phyloP scores from a whole-genome alignment of 208 protist genomes.

The Crithidia mellificae region DNA sequence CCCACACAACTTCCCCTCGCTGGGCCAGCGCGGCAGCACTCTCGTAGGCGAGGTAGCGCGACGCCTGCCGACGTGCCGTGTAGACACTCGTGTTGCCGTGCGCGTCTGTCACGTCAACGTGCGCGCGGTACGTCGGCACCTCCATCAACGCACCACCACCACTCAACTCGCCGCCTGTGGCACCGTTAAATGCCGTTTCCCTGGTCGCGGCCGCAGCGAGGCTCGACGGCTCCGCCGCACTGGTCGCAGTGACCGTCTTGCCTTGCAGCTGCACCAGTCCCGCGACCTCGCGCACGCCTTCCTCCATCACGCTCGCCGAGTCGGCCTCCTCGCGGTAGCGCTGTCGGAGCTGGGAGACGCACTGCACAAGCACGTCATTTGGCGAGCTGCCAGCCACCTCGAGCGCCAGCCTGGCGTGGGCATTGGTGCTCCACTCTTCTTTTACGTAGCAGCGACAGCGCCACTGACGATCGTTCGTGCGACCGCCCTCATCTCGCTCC shows the following conservation, averaged over 20 bases:
- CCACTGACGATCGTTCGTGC: slow-evolving; percentile 34
- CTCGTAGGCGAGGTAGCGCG: slow-evolving; percentile 58
- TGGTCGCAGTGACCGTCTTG: slow-evolving; percentile 31
- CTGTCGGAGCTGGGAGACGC: slow-evolving; percentile 57
- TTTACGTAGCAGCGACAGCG: slow-evolving; percentile 83
- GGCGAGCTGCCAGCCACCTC: slow-evolving; percentile 55
- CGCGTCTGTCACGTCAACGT: slow-evolving; percentile 21
- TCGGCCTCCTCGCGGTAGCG: slow-evolving; percentile 57
- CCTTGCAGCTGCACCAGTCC: slow-evolving; percentile 36
- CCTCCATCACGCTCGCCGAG: slow-evolving; percentile 55
- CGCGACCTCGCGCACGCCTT: slow-evolving; percentile 68
- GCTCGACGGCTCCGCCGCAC: slow-evolving; percentile 9
- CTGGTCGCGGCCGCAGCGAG: no score
- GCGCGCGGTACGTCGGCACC: slow-evolving; percentile 23
- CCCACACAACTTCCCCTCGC: slow-evolving; percentile 42
- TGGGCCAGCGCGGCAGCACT: slow-evolving; percentile 48
- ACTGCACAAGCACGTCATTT: slow-evolving; percentile 60
- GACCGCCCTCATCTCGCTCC: not conserved
- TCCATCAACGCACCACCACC: slow-evolving; percentile 11
- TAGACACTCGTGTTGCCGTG: slow-evolving; percentile 24
- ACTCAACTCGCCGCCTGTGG: no score
- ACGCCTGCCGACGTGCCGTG: slow-evolving; percentile 50
- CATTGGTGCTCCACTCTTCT: slow-evolving; percentile 76
- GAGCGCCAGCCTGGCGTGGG: slow-evolving; percentile 45
- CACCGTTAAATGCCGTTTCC: no score